A percentile compares a stretch with the other conserved stretches of the same genome.
Evolutionary conservation across 345 rosid species (phyloP).

Genomic region (Turnera subulata): DNA sequence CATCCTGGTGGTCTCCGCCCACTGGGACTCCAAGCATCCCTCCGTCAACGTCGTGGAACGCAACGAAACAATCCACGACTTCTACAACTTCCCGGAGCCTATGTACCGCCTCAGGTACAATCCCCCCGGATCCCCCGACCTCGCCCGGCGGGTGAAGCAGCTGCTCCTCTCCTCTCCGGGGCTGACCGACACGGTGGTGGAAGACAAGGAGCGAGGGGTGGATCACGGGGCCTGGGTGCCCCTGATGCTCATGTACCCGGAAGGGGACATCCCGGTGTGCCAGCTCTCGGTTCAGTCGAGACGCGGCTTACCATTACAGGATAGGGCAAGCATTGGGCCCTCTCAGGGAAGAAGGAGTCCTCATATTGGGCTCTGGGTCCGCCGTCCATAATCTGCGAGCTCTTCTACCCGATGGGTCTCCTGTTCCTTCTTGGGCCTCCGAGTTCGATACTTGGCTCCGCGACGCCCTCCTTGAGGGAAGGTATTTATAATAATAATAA

Average conservation of each 20-base stretch:
- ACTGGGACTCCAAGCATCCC: constrained; percentile 79
- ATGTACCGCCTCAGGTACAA: constrained; percentile 87
- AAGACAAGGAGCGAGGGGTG: constrained; percentile 66
- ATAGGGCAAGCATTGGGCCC: constrained; percentile 87
- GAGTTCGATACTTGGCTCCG: constrained; percentile 85
- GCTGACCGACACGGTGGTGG: constrained; percentile 52
- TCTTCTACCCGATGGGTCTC: constrained; percentile 14
- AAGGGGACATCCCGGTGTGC: constrained; percentile 72
- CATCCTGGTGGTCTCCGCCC: constrained; percentile 74
- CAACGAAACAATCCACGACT: constrained; percentile 74
- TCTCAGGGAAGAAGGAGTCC: constrained; percentile 80
- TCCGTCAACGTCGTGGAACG: constrained; percentile 52
- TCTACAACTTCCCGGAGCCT: constrained; percentile 64
- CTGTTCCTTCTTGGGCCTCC: constrained; percentile 60
- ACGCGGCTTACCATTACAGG: constrained; percentile 66
- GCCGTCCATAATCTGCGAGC: constrained; percentile 70
- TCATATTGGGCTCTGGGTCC: constrained; percentile 80
- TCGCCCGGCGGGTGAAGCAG: constrained; percentile 76
- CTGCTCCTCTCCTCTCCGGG: constrained; percentile 34
- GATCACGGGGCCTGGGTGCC: constrained; percentile 99
- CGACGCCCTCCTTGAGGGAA: constrained; percentile 74
- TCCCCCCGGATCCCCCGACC: constrained; percentile 83
- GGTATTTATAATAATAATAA: constrained; percentile 29
- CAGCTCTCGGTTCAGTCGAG: constrained; percentile 81
- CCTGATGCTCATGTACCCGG: constrained; percentile 90